Conservation (phyloP, 331 rosid species). For the Malus hybrid region DNA sequence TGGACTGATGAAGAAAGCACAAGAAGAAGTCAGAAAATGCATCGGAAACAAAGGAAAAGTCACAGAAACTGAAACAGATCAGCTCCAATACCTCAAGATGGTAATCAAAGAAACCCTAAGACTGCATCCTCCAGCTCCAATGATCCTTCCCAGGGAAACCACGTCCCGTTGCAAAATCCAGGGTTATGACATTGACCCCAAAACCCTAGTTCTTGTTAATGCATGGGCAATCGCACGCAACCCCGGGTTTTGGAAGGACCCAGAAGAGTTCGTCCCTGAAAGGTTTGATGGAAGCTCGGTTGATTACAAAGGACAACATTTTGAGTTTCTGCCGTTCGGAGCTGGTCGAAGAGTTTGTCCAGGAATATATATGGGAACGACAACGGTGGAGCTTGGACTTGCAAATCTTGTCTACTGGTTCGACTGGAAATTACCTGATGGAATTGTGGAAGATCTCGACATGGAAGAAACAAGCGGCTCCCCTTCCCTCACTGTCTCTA, state of each 20-base stretch:
- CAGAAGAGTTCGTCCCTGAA: too few species aligned
- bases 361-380: not conserved
- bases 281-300: too few species aligned
- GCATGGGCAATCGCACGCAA: too few species aligned
- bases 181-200: too few species aligned
- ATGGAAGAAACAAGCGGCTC: conserved; percentile 38
- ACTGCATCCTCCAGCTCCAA: too few species aligned
- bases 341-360: not conserved
- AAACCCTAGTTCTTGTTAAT: too few species aligned
- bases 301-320: too few species aligned
- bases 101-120: too few species aligned
- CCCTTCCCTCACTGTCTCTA: conserved; percentile 19
- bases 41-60: conserved; percentile 18
- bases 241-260: too few species aligned
- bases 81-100: conserved; percentile 18
- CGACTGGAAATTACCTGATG: not conserved
- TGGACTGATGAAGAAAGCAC: conserved; percentile 31
- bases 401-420: not conserved
- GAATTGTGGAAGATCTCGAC: not conserved
- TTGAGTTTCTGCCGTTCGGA: too few species aligned
- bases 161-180: too few species aligned
- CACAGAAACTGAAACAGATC: conserved; percentile 9
- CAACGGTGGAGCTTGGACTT: not conserved
- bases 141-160: too few species aligned
- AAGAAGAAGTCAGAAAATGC: conserved; percentile 25